A percentile compares a stretch with the other conserved stretches of the same genome.
phyloP scores from a whole-genome alignment of 495 filamentous ascomycete genomes.

The Parathielavia appendiculata region DNA sequence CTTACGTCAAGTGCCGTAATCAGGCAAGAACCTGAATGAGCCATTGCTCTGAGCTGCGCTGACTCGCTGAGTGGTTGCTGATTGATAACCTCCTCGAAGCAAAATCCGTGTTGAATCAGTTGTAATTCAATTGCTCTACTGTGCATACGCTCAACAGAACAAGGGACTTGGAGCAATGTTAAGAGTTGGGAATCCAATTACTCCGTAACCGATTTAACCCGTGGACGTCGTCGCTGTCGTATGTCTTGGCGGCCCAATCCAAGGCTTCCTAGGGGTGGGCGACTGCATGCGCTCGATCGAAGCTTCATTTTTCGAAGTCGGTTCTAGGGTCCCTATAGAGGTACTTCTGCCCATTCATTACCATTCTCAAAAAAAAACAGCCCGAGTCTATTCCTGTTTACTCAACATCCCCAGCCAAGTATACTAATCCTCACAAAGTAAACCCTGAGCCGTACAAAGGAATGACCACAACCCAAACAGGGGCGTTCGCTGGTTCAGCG shows the following conservation, averaged over 20 bases:
- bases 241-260: not conserved
- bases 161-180: too few species aligned
- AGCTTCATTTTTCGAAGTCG: too few species aligned
- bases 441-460: not conserved
- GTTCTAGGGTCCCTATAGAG: not conserved
- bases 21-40: too few species aligned
- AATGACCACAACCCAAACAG: not conserved
- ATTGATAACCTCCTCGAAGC: too few species aligned
- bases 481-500: not conserved
- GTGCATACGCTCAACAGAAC: too few species aligned
- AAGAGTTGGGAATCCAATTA: too few species aligned
- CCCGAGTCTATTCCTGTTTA: not conserved
- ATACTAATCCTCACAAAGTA: not conserved
- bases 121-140: not conserved
- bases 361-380: not conserved
- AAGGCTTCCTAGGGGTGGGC: too few species aligned
- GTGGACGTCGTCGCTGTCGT: not conserved
- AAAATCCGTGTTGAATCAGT: not conserved
- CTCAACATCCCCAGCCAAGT: not conserved
- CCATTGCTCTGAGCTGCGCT: too few species aligned
- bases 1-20: slow-evolving; percentile 13
- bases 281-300: too few species aligned
- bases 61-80: too few species aligned
- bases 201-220: too few species aligned
- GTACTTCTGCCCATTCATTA: not conserved